Conservation (phyloP, 106 monocot genomes). For the Dioscorea zingiberensis region DNA sequence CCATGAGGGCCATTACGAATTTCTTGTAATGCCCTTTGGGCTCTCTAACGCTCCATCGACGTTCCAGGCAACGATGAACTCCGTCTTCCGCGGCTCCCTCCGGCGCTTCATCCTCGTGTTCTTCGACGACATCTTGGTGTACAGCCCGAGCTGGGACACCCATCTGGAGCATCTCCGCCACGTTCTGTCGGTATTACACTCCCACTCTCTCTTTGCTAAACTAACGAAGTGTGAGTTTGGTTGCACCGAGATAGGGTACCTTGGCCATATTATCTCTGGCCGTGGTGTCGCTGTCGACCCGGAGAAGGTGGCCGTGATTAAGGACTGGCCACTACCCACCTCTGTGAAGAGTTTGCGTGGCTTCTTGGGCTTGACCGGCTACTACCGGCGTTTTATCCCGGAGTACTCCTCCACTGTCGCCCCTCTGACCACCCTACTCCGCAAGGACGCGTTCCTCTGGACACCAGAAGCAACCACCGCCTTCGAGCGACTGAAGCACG, state of each 20-base stretch:
- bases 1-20: conserved; percentile 4
- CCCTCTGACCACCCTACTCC: background rate
- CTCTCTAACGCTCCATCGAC: background rate
- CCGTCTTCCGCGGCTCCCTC: background rate
- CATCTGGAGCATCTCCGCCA: background rate
- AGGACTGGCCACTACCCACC: conserved; percentile 1
- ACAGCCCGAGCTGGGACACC: background rate
- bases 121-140: conserved; percentile 1
- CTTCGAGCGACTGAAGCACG: background rate
- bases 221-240: background rate
- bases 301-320: background rate
- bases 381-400: background rate
- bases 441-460: background rate
- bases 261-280: background rate
- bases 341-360: too few species aligned
- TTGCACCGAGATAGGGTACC: background rate
- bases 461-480: background rate
- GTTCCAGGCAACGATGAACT: background rate
- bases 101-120: background rate
- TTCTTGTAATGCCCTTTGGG: conserved; percentile 3
- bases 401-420: background rate
- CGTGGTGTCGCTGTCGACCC: background rate
- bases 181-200: background rate
- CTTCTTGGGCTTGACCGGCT: too few species aligned
- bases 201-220: background rate